Percentiles rank a stretch among this genome's conserved stretches.
Evolutionary conservation across 306 rosid species (phyloP).

Genomic region (Trifolium repens): DNA sequence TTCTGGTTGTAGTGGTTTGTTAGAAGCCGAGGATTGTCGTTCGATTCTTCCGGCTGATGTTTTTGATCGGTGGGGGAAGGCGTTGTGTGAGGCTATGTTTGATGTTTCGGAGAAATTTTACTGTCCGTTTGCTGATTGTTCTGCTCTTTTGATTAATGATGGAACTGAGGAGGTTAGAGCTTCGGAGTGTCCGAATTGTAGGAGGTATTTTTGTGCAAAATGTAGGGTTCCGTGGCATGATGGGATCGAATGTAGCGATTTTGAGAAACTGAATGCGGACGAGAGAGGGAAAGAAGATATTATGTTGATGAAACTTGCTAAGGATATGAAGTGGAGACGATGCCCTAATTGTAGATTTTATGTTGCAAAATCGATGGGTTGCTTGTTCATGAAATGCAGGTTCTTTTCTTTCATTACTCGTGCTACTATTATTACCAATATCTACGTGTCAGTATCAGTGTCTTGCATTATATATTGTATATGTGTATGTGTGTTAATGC

Average conservation of each 20-base stretch:
- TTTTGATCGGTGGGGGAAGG: conserved; percentile 55
- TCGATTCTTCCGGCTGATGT: conserved; percentile 26
- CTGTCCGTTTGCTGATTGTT: conserved; percentile 54
- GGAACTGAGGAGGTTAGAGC: conserved; percentile 13
- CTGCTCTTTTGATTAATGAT: conserved; percentile 49
- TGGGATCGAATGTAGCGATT: conserved; percentile 37
- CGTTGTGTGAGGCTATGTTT: conserved; percentile 47
- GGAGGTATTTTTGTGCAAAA: conserved; percentile 47
- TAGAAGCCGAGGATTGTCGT: conserved; percentile 44
- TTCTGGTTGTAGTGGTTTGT: conserved; percentile 39
- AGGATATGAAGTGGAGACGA: conserved; percentile 44
- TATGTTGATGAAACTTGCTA: conserved; percentile 50
- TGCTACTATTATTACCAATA: neutral
- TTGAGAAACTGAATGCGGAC: conserved; percentile 46
- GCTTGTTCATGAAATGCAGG: conserved; percentile 61
- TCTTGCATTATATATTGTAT: neutral
- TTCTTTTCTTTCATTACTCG: neutral
- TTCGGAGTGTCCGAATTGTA: conserved; percentile 52
- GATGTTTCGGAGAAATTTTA: conserved; percentile 39
- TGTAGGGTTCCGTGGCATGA: conserved; percentile 61
- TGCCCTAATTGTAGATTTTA: conserved; percentile 48
- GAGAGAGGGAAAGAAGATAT: conserved; percentile 49
- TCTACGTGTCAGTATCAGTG: neutral
- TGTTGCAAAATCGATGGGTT: conserved; percentile 47
- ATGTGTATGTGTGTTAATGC: neutral